phyloP scores from a whole-genome alignment of 2,329 filamentous ascomycete genomes.

The Ambrosiella beaveri region DNA sequence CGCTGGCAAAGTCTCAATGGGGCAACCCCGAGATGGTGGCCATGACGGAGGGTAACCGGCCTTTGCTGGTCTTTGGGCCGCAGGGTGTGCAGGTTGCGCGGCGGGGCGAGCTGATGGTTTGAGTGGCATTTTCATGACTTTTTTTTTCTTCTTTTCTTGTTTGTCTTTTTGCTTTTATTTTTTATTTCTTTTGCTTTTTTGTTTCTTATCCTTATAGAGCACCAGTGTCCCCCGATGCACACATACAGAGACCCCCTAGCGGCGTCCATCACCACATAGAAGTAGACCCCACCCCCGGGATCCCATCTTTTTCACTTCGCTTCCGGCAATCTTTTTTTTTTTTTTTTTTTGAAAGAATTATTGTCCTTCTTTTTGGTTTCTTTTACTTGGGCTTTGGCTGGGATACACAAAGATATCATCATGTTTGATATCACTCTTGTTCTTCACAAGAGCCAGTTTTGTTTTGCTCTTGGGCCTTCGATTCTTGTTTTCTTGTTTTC shows the following conservation, averaged over 20 bases:
- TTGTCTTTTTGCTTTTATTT: not conserved
- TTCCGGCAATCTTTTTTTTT: not conserved
- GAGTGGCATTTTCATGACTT: not conserved
- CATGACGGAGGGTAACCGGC: conserved; percentile 5
- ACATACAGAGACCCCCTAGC: not conserved
- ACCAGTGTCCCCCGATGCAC: not conserved
- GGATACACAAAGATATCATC: not conserved
- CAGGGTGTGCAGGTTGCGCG: conserved; percentile 3
- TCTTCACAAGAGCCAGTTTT: not conserved
- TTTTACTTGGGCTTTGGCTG: not conserved
- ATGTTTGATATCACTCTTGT: not conserved
- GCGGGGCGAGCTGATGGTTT: conserved; percentile 8
- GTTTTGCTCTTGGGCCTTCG: not conserved
- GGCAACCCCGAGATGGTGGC: conserved; percentile 13
- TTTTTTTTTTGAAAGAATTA: not conserved
- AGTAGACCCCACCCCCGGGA: not conserved
- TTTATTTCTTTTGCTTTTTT: not conserved
- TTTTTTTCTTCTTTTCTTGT: not conserved
- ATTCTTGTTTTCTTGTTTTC: not conserved
- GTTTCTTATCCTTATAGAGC: not conserved
- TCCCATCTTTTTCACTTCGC: not conserved
- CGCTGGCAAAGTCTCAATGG: conserved; percentile 16
- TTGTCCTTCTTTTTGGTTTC: not conserved
- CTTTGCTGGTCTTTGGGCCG: conserved; percentile 9
- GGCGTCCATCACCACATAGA: not conserved